A percentile compares a stretch with the other conserved stretches of the same genome.
phyloP scores from a whole-genome alignment of 1,284 basidiomycete species.

The Tilletia horrida region DNA sequence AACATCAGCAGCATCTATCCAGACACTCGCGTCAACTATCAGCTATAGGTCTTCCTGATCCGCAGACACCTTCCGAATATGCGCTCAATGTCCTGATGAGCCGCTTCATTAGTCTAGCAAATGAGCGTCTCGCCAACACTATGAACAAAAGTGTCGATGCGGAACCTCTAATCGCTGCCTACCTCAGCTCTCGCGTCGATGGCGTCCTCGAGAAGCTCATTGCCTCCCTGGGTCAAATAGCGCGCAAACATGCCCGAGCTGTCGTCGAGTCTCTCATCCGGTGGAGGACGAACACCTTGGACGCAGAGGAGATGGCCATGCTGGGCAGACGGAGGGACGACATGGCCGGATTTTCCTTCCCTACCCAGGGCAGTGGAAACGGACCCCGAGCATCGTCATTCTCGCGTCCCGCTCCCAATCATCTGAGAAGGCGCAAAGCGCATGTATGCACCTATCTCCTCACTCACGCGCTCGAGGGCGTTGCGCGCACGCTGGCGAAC shows the following conservation, averaged over 20 bases:
- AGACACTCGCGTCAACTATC: background rate
- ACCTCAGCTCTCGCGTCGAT: background rate
- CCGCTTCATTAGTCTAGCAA: conserved; percentile 13
- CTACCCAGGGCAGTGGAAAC: background rate
- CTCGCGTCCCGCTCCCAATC: background rate
- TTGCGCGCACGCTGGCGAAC: conserved; percentile 7
- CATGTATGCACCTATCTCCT: conserved; percentile 15
- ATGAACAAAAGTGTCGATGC: conserved; percentile 16
- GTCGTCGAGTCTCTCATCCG: conserved; percentile 13
- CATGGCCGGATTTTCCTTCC: conserved; percentile 10
- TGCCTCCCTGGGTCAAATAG: conserved; percentile 1
- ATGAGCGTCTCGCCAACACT: conserved; percentile 2
- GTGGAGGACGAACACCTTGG: background rate
- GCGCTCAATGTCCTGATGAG: conserved; percentile 18
- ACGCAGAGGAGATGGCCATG: conserved; percentile 6
- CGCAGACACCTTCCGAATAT: conserved; percentile 15
- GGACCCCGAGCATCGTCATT: background rate
- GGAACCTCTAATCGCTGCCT: conserved; percentile 10
- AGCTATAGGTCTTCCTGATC: conserved; percentile 2
- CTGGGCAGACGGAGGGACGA: conserved; percentile 9
- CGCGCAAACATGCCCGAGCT: background rate
- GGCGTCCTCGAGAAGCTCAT: background rate
- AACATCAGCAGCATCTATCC: background rate
- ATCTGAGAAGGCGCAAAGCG: conserved; percentile 7
- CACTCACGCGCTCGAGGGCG: conserved; percentile 5